phyloP scores from a whole-genome alignment of 2,329 filamentous ascomycete genomes.

The Arthrobotrys sinensis region DNA sequence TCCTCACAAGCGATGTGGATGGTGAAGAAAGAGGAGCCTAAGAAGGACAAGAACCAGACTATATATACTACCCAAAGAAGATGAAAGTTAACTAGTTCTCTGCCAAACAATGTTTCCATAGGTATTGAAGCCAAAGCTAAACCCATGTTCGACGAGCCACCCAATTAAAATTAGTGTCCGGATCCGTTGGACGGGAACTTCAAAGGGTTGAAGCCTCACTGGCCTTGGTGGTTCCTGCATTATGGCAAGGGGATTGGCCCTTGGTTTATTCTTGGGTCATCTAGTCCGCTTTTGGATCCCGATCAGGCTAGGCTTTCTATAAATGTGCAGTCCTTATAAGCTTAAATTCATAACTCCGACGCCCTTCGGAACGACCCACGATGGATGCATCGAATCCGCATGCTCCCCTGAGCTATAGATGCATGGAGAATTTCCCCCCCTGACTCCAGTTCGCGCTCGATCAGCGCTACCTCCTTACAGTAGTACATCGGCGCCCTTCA shows the following conservation, averaged over 20 bases:
- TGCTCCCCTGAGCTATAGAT: not conserved
- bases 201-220: constrained; percentile 17
- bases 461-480: constrained; percentile 19
- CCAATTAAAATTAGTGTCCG: constrained; percentile 28
- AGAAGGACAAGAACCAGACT: constrained; percentile 7
- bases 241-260: constrained; percentile 23
- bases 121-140: not conserved
- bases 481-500: too few relatives aligned
- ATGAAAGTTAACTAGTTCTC: not conserved
- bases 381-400: constrained; percentile 10
- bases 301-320: constrained; percentile 1
- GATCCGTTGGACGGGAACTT: constrained; percentile 16
- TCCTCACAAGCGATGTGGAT: constrained; percentile 24
- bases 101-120: not conserved
- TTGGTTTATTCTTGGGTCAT: constrained; percentile 31
- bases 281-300: constrained; percentile 17
- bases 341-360: constrained; percentile 36
- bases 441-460: constrained; percentile 20
- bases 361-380: constrained; percentile 23
- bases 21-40: constrained; percentile 2
- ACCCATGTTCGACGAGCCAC: constrained; percentile 24
- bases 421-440: constrained; percentile 13
- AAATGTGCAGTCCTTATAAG: constrained; percentile 14
- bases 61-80: constrained; percentile 1
- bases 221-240: constrained; percentile 19